Conservation (phyloP, 805 yeast species). For the Candida suzukii region DNA sequence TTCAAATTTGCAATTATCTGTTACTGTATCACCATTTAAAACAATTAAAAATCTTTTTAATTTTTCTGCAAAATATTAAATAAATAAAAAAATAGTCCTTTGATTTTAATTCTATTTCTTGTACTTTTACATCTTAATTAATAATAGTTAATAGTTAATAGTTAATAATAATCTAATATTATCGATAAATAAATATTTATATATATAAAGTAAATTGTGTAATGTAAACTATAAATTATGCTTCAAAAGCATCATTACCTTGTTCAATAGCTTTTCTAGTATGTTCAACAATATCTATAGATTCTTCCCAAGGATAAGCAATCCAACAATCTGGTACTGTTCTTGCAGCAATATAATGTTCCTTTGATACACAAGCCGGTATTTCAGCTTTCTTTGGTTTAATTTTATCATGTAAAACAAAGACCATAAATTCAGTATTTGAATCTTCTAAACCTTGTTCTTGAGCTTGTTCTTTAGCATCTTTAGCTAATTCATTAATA, state of each 20-base stretch:
- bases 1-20: slow-evolving; percentile 12
- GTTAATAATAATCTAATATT: too few species aligned
- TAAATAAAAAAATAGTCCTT: neutral
- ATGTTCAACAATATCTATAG: slow-evolving; percentile 66
- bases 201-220: neutral
- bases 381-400: slow-evolving; percentile 68
- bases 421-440: slow-evolving; percentile 62
- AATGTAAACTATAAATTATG: slow-evolving; percentile 4
- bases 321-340: slow-evolving; percentile 77
- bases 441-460: slow-evolving; percentile 44
- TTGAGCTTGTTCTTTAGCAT: slow-evolving; percentile 54
- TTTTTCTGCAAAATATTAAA: neutral
- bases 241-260: slow-evolving; percentile 47
- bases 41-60: neutral
- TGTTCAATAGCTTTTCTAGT: slow-evolving; percentile 66
- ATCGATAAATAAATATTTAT: neutral
- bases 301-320: slow-evolving; percentile 86
- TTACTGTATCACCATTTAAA: slow-evolving; percentile 4
- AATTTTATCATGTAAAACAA: slow-evolving; percentile 70
- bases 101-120: too few species aligned
- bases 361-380: slow-evolving; percentile 55
- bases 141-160: neutral
- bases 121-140: too few species aligned
- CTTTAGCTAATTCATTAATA: slow-evolving; percentile 64
- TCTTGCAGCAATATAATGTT: slow-evolving; percentile 66